Conservation (phyloP, 2,329 filamentous ascomycete genomes). For the Trichophaea hybrida region DNA sequence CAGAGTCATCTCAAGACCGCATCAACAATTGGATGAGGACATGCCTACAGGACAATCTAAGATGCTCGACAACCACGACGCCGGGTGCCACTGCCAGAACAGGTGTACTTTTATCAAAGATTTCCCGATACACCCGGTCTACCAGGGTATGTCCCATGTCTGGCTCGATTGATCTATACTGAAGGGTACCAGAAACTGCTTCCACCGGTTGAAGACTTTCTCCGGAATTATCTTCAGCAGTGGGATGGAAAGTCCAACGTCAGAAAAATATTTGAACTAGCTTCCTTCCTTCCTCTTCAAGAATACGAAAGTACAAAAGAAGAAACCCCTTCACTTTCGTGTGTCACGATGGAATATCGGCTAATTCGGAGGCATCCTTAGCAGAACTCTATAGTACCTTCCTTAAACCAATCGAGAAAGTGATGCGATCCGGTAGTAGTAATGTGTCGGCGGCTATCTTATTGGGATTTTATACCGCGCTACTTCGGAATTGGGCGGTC, state of each 20-base stretch:
- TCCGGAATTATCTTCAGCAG: conserved; percentile 39
- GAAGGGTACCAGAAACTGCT: conserved; percentile 28
- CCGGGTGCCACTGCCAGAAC: conserved; percentile 32
- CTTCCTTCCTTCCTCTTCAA: conserved; percentile 42
- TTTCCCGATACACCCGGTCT: conserved; percentile 42
- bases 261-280: conserved; percentile 42
- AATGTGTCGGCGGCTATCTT: conserved; percentile 43
- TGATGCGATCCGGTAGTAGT: conserved; percentile 37
- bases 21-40: conserved; percentile 46
- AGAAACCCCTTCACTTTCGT: not conserved
- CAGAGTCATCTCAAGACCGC: conserved; percentile 37
- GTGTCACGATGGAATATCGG: not conserved
- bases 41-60: conserved; percentile 40
- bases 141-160: conserved; percentile 38
- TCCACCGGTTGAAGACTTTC: conserved; percentile 36
- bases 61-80: conserved; percentile 22
- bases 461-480: conserved; percentile 50
- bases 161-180: not conserved
- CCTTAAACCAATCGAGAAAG: conserved; percentile 40
- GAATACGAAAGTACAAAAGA: conserved; percentile 40
- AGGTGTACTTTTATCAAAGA: conserved; percentile 34
- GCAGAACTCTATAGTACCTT: conserved; percentile 40
- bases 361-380: not conserved
- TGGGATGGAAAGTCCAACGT: conserved; percentile 50
- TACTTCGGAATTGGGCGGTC: conserved; percentile 44